phyloP scores from a whole-genome alignment of 805 yeast species.

The Candida lessepsii region DNA sequence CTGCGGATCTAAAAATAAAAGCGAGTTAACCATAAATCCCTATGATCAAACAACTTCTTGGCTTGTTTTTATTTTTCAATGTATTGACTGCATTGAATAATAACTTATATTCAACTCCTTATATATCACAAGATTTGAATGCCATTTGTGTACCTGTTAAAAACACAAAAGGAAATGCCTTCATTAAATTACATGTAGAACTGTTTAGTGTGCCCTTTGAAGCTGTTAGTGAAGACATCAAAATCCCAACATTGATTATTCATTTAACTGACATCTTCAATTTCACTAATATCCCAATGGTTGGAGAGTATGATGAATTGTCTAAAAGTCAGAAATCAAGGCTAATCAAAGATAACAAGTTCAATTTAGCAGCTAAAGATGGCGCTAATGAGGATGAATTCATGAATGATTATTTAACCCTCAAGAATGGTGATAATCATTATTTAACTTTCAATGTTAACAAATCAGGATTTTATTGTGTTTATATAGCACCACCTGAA shows the following conservation, averaged over 20 bases:
- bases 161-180: conserved; percentile 8
- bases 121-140: not conserved
- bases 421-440: conserved; percentile 9
- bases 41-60: not conserved
- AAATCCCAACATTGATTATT: conserved; percentile 26
- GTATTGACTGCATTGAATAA: not conserved
- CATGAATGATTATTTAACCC: conserved; percentile 3
- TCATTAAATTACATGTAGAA: conserved; percentile 2
- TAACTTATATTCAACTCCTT: conserved; percentile 1
- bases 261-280: conserved; percentile 23
- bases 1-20: no score
- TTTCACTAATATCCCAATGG: conserved; percentile 19
- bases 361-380: conserved; percentile 3
- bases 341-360: conserved; percentile 9
- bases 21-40: not conserved
- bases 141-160: conserved; percentile 10
- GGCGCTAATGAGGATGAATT: not conserved
- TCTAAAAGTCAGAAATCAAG: not conserved
- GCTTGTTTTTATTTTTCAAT: not conserved
- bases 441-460: conserved; percentile 15
- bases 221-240: conserved; percentile 2
- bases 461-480: conserved; percentile 30
- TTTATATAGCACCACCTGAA: conserved; percentile 26
- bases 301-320: conserved; percentile 15
- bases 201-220: not conserved